phyloP scores from a whole-genome alignment of 106 monocot species.

The Cymbidium sinense region DNA sequence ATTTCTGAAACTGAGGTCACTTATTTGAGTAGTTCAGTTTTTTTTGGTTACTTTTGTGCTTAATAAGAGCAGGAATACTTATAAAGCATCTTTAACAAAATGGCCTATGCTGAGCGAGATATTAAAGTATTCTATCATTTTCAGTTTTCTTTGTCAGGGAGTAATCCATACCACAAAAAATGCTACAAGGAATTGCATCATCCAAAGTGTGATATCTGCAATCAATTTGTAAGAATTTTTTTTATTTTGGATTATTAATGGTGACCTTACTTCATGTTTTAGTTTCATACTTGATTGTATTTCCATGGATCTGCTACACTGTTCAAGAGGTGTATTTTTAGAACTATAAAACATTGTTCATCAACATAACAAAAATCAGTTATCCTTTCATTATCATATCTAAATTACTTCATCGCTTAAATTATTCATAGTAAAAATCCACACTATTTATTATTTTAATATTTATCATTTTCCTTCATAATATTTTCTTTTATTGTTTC shows the following conservation, averaged over 20 bases:
- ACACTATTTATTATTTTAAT: background rate
- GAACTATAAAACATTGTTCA: background rate
- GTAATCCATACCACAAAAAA: conserved; percentile 68
- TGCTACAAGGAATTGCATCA: conserved; percentile 93
- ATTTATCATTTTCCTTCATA: background rate
- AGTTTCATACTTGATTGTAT: background rate
- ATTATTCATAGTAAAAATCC: background rate
- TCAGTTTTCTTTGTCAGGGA: conserved; percentile 89
- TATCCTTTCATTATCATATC: background rate
- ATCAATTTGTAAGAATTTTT: conserved; percentile 72
- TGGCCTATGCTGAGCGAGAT: background rate
- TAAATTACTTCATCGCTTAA: background rate
- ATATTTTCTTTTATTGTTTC: background rate
- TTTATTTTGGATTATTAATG: background rate
- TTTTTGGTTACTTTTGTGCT: background rate
- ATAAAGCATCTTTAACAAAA: background rate
- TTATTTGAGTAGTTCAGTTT: background rate
- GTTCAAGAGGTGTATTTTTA: background rate
- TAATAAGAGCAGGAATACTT: background rate
- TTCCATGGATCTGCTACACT: background rate
- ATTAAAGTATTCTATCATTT: conserved; percentile 12
- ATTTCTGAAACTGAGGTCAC: conserved; percentile 83
- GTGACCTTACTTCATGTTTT: background rate
- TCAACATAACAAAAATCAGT: background rate
- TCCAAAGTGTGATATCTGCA: conserved; percentile 96